phyloP scores from a whole-genome alignment of 2,329 filamentous ascomycete species.

The Pyrenochaeta sp. region DNA sequence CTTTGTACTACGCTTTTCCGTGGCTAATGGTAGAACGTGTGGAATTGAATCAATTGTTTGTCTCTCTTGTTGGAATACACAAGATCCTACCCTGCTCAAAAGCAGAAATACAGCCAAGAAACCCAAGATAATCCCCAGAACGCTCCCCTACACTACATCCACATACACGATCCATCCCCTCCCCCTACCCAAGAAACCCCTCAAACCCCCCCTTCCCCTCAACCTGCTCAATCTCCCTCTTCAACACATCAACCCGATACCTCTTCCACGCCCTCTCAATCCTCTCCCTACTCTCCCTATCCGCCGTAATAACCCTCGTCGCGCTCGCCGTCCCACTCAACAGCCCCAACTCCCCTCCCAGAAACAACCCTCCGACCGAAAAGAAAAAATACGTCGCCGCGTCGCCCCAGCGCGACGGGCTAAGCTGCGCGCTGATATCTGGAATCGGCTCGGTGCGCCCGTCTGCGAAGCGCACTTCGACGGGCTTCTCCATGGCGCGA shows the following conservation, averaged over 20 bases:
- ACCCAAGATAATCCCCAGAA: too few relatives aligned
- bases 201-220: slow-evolving; percentile 53
- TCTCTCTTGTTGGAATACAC: too few relatives aligned
- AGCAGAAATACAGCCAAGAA: too few relatives aligned
- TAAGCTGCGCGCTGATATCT: slow-evolving; percentile 65
- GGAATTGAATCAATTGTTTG: too few relatives aligned
- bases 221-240: slow-evolving; percentile 64
- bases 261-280: slow-evolving; percentile 69
- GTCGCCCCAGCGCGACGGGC: slow-evolving; percentile 66
- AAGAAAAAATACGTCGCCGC: slow-evolving; percentile 70
- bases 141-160: too few relatives aligned
- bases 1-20: too few relatives aligned
- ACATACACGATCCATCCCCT: neutral
- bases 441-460: slow-evolving; percentile 69
- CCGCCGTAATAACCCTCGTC: slow-evolving; percentile 59
- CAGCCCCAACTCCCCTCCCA: slow-evolving; percentile 70
- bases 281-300: slow-evolving; percentile 62
- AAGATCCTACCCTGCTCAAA: too few relatives aligned
- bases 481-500: slow-evolving; percentile 67
- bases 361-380: slow-evolving; percentile 65
- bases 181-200: slow-evolving; percentile 32
- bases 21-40: too few relatives aligned
- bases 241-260: slow-evolving; percentile 69
- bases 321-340: slow-evolving; percentile 65
- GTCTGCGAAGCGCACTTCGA: slow-evolving; percentile 67